phyloP scores from a whole-genome alignment of 768 basidiomycete genomes.

The Russula emetica region DNA sequence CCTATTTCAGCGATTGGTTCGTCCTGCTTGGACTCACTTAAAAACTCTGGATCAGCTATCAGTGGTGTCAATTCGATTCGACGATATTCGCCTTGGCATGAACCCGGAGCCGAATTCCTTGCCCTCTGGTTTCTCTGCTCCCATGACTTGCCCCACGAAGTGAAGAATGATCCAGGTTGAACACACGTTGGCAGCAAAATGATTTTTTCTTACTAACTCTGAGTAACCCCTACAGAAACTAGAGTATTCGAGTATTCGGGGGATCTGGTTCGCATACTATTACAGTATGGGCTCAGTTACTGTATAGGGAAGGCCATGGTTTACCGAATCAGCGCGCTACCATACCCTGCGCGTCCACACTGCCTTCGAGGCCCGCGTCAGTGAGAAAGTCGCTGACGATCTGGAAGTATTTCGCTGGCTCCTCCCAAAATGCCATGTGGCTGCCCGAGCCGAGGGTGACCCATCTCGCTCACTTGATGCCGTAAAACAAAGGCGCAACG shows the following conservation, averaged over 20 bases:
- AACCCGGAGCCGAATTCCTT: background rate
- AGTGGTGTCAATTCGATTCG: background rate
- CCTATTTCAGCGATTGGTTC: background rate
- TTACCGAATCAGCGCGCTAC: background rate
- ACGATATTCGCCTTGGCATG: background rate
- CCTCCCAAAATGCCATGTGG: conserved; percentile 28
- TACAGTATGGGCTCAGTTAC: background rate
- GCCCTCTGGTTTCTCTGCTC: background rate
- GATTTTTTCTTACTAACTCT: background rate
- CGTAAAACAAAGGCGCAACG: conserved; percentile 24
- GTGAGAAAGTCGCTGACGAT: conserved; percentile 24
- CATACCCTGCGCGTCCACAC: background rate
- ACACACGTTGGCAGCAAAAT: background rate
- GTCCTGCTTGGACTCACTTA: background rate
- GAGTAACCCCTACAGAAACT: background rate
- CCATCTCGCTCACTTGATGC: conserved; percentile 25
- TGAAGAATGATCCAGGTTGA: background rate
- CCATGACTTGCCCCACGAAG: background rate
- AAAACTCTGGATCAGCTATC: background rate
- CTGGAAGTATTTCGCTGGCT: conserved; percentile 23
- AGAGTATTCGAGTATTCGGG: background rate
- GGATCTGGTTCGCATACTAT: background rate
- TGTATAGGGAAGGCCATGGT: background rate
- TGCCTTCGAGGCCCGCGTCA: background rate
- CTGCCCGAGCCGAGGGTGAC: conserved; percentile 22